These are phyloP conservation scores for Aspergillus avenaceus DNA, from an alignment of 495 filamentous ascomycete genomes.

Conservation along the genomic window DNA sequence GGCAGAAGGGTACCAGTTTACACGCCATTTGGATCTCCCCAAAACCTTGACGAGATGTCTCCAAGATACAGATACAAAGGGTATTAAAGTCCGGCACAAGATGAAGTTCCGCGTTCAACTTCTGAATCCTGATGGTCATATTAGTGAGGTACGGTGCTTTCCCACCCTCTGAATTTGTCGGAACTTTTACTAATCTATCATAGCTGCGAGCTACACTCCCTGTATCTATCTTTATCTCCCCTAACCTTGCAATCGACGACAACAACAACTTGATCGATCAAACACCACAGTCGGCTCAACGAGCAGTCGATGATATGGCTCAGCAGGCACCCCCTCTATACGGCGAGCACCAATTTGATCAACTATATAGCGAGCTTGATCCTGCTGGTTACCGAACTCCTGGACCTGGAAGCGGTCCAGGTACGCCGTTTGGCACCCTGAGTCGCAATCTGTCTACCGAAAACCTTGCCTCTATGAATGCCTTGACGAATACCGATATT, in stretches of 20 bases:
- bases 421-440: conserved; percentile 70
- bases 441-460: conserved; percentile 77
- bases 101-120: conserved; percentile 81
- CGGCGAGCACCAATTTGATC: conserved; percentile 80
- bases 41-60: conserved; percentile 73
- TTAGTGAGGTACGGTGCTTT: conserved; percentile 64
- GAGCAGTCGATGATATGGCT: conserved; percentile 34
- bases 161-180: neutral
- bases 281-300: conserved; percentile 34
- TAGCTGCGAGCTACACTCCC: conserved; percentile 81
- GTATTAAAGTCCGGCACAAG: conserved; percentile 85
- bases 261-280: conserved; percentile 65
- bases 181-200: conserved; percentile 8
- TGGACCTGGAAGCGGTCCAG: conserved; percentile 60
- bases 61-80: conserved; percentile 77
- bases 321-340: conserved; percentile 80
- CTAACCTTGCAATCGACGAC: conserved; percentile 78
- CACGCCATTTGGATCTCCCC: conserved; percentile 65
- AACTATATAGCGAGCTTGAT: conserved; percentile 82
- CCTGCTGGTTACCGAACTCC: conserved; percentile 73
- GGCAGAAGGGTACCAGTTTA: conserved; percentile 73
- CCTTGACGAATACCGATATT: conserved; percentile 49
- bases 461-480: conserved; percentile 63
- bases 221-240: conserved; percentile 89
- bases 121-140: conserved; percentile 89